phyloP scores from a whole-genome alignment of 1,284 basidiomycete genomes.

The Polyporus tsugae region DNA sequence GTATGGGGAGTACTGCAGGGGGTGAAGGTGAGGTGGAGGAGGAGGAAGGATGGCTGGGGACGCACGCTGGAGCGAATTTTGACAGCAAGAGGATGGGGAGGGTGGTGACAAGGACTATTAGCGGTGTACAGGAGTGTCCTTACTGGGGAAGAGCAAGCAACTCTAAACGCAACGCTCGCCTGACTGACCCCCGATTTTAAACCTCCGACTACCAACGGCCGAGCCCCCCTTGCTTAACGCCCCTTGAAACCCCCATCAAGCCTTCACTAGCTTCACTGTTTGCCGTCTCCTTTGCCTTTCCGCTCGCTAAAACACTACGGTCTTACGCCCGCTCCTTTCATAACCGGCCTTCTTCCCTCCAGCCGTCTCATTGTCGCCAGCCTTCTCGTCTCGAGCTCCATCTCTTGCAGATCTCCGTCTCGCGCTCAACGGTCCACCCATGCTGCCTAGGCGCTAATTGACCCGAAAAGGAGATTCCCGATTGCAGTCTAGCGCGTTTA shows the following conservation, averaged over 20 bases:
- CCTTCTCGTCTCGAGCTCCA: background rate
- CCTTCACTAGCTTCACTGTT: slow-evolving; percentile 31
- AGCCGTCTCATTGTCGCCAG: slow-evolving; percentile 1
- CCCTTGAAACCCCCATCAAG: slow-evolving; percentile 40
- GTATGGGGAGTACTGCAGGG: slow-evolving; percentile 52
- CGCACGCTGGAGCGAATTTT: slow-evolving; percentile 43
- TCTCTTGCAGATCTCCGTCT: slow-evolving; percentile 23
- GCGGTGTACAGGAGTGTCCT: slow-evolving; percentile 44
- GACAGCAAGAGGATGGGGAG: slow-evolving; percentile 40
- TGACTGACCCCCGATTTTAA: slow-evolving; percentile 63
- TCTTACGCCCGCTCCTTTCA: slow-evolving; percentile 15
- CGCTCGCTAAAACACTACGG: slow-evolving; percentile 18
- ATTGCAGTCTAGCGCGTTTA: slow-evolving; percentile 17
- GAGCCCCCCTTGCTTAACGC: slow-evolving; percentile 31
- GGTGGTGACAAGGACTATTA: slow-evolving; percentile 51
- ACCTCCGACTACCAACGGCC: slow-evolving; percentile 41
- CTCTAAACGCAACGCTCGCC: slow-evolving; percentile 47
- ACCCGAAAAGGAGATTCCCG: slow-evolving; percentile 32
- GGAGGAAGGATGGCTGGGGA: slow-evolving; percentile 28
- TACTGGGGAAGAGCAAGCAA: slow-evolving; percentile 45
- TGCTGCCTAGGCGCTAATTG: slow-evolving; percentile 6
- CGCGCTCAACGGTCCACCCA: slow-evolving; percentile 3
- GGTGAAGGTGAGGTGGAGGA: slow-evolving; percentile 36
- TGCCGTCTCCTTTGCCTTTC: slow-evolving; percentile 34
- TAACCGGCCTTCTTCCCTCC: slow-evolving; percentile 11